Evolutionary conservation across 1,284 basidiomycete species (phyloP).

Genomic region (Ustilago xerochloae): DNA sequence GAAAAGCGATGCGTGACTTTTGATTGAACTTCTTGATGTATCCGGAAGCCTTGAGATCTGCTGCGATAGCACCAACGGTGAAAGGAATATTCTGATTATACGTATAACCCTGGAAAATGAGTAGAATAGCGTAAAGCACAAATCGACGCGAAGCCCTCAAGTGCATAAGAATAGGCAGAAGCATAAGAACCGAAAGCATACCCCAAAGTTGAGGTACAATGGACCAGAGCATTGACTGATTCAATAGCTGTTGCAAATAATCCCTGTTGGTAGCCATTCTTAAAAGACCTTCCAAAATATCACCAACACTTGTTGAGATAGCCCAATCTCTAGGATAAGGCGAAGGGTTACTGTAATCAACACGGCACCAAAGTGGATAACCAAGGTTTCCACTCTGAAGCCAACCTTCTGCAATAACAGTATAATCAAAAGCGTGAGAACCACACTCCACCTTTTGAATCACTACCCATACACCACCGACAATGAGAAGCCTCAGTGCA

Average conservation of each 20-base stretch:
- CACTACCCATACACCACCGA: constrained; percentile 68
- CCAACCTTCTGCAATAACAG: constrained; percentile 63
- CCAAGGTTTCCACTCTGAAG: constrained; percentile 65
- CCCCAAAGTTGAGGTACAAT: constrained; percentile 70
- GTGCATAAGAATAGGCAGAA: constrained; percentile 68
- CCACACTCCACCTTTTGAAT: constrained; percentile 67
- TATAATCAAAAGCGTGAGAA: constrained; percentile 56
- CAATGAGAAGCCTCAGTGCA: constrained; percentile 68
- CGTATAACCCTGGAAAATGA: constrained; percentile 38
- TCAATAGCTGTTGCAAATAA: constrained; percentile 69
- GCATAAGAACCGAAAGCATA: constrained; percentile 69
- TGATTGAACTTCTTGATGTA: constrained; percentile 69
- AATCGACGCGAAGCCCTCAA: constrained; percentile 67
- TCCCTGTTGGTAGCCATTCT: constrained; percentile 69
- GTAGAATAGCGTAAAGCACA: constrained; percentile 62
- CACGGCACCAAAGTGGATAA: constrained; percentile 68
- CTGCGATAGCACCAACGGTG: constrained; percentile 67
- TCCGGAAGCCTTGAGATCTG: constrained; percentile 69
- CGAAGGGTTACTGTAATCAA: constrained; percentile 57
- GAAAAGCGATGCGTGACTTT: constrained; percentile 67
- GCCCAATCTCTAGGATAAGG: constrained; percentile 34
- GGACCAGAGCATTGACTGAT: constrained; percentile 69
- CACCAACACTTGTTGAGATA: constrained; percentile 57
- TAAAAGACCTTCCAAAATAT: constrained; percentile 68
- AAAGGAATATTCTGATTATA: constrained; percentile 54